Percentiles rank a stretch among this genome's conserved stretches.
Evolutionary conservation across 164 flowering plant genomes (phyloP).

Genomic region (Vitis cinerea): DNA sequence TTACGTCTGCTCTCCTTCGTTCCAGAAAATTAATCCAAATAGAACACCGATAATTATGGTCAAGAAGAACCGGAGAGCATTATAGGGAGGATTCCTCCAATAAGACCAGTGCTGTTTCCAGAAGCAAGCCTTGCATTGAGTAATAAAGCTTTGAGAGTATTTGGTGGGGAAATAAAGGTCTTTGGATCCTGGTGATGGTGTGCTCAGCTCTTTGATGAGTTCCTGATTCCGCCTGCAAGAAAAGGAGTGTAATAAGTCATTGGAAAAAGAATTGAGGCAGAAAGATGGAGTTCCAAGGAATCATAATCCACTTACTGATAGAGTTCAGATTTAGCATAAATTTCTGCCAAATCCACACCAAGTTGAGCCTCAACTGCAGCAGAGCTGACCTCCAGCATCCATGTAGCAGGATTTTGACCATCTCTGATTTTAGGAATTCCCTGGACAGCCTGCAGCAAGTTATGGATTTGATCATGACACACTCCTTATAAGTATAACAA

Average conservation of each 20-base stretch:
- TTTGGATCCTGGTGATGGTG: constrained; percentile 30
- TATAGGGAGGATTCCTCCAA: constrained; percentile 37
- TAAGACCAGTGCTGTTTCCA: constrained; percentile 38
- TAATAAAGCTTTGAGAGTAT: constrained; percentile 32
- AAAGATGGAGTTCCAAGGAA: background rate
- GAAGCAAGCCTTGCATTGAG: constrained; percentile 40
- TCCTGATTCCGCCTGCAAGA: constrained; percentile 31
- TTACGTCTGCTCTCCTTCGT: constrained; percentile 26
- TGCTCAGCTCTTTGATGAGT: constrained; percentile 36
- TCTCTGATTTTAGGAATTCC: constrained; percentile 30
- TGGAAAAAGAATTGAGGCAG: too few species aligned
- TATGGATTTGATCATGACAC: too few species aligned
- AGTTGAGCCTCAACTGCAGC: constrained; percentile 28
- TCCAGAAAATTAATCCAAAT: constrained; percentile 35
- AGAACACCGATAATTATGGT: constrained; percentile 19
- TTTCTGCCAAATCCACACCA: constrained; percentile 29
- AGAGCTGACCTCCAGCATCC: constrained; percentile 38
- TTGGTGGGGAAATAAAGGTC: constrained; percentile 38
- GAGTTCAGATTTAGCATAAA: constrained; percentile 30
- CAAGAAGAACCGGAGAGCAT: constrained; percentile 29
- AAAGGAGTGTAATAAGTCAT: background rate
- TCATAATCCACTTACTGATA: constrained; percentile 22
- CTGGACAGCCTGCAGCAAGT: constrained; percentile 21
- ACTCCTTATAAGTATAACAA: too few species aligned
- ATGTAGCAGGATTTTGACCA: constrained; percentile 41